Conservation (phyloP, 2,329 filamentous ascomycete genomes). For the Pseudocercospora cruenta region DNA sequence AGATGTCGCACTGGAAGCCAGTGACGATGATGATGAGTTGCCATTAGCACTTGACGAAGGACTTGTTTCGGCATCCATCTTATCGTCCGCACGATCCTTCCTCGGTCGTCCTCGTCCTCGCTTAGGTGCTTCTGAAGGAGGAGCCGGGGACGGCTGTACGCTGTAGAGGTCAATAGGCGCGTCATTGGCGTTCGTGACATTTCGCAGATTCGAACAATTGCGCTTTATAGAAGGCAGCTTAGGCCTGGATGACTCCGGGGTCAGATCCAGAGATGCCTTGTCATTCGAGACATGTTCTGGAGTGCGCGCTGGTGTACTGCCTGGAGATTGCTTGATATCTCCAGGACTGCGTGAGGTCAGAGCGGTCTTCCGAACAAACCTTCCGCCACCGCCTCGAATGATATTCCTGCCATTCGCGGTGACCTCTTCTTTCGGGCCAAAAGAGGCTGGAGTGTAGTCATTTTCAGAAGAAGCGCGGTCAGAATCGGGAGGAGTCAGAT, state of each 20-base stretch:
- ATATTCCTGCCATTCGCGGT: conserved; percentile 22
- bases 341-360: neutral
- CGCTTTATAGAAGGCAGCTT: conserved; percentile 31
- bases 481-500: conserved; percentile 17
- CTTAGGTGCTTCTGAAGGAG: conserved; percentile 22
- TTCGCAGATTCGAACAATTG: conserved; percentile 33
- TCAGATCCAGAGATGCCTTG: neutral
- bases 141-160: conserved; percentile 29
- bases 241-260: conserved; percentile 12
- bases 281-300: neutral
- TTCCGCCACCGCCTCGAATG: conserved; percentile 20
- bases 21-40: conserved; percentile 28
- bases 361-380: conserved; percentile 19
- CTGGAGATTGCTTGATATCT: neutral
- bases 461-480: conserved; percentile 4
- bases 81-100: conserved; percentile 22
- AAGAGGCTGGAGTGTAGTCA: neutral
- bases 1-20: conserved; percentile 38
- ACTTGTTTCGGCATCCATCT: conserved; percentile 24
- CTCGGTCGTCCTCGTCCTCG: conserved; percentile 31
- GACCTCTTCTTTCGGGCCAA: conserved; percentile 15
- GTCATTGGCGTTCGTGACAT: conserved; percentile 34
- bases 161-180: conserved; percentile 28
- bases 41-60: conserved; percentile 30
- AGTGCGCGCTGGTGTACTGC: neutral